Evolutionary conservation across 306 rosid genomes (phyloP).

Genomic region (Lathyrus sativus): DNA sequence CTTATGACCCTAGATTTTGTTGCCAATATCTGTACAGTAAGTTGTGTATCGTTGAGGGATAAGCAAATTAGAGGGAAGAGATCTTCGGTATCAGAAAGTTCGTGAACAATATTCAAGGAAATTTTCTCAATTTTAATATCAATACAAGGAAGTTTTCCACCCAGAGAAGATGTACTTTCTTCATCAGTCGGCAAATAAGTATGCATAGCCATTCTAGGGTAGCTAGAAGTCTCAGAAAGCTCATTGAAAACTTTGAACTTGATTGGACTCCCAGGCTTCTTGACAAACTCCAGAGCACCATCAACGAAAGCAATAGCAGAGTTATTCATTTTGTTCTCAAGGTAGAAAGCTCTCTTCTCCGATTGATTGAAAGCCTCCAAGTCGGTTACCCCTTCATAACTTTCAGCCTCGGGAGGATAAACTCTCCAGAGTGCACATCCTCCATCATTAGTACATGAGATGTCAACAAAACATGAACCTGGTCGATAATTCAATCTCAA

Average conservation of each 20-base stretch:
- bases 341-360: constrained; percentile 60
- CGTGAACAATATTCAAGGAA: constrained; percentile 70
- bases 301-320: constrained; percentile 82
- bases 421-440: constrained; percentile 67
- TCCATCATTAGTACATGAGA: constrained; percentile 64
- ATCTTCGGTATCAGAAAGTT: constrained; percentile 65
- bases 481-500: constrained; percentile 71
- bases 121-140: constrained; percentile 57
- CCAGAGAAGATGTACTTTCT: constrained; percentile 43
- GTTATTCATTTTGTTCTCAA: constrained; percentile 75
- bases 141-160: constrained; percentile 59
- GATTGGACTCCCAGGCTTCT: constrained; percentile 87
- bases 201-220: constrained; percentile 47
- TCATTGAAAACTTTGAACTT: constrained; percentile 78
- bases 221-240: constrained; percentile 42
- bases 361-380: constrained; percentile 67
- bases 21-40: constrained; percentile 62
- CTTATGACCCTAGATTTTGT: constrained; percentile 74
- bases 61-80: constrained; percentile 68
- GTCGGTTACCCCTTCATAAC: constrained; percentile 53
- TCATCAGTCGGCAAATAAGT: constrained; percentile 41
- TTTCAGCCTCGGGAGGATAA: constrained; percentile 52
- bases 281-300: constrained; percentile 78
- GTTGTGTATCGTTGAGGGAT: constrained; percentile 51
- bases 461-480: constrained; percentile 77